These are phyloP conservation scores for Rhodotorula glutinis DNA, from an alignment of 1,284 basidiomycete genomes.

Conservation along the genomic window DNA sequence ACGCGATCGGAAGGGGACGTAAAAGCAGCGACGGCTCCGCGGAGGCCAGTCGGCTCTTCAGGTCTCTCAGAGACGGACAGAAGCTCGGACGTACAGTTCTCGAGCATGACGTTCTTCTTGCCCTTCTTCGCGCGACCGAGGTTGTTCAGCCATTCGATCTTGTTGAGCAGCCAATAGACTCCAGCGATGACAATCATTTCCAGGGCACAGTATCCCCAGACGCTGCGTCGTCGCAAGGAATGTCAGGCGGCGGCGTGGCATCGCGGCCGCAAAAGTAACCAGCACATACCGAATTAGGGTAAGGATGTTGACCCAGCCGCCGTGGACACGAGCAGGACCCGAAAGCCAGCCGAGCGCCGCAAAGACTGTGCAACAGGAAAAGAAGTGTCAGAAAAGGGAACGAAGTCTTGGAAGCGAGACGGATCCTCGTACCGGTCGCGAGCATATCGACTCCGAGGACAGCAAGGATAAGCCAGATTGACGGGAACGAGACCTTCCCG, in stretches of 20 bases:
- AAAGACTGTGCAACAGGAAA: constrained; percentile 47
- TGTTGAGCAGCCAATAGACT: constrained; percentile 52
- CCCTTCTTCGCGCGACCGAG: constrained; percentile 53
- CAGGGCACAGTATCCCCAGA: constrained; percentile 57
- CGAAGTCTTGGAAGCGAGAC: constrained; percentile 33
- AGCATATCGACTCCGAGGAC: constrained; percentile 56
- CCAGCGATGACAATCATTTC: constrained; percentile 54
- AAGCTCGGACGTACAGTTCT: constrained; percentile 47
- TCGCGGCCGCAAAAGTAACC: too few relatives aligned
- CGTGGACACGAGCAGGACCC: constrained; percentile 51
- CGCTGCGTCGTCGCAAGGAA: constrained; percentile 40
- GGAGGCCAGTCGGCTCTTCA: too few relatives aligned
- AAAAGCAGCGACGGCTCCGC: too few relatives aligned
- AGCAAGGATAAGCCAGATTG: constrained; percentile 55
- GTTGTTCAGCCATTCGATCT: constrained; percentile 53
- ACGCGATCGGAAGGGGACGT: too few relatives aligned
- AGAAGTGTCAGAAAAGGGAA: constrained; percentile 42
- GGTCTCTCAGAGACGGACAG: not conserved
- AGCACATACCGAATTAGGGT: constrained; percentile 47
- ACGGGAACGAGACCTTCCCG: constrained; percentile 43
- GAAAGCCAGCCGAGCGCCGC: constrained; percentile 54
- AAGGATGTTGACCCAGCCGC: constrained; percentile 55
- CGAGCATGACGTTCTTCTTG: constrained; percentile 53
- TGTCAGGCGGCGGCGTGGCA: too few relatives aligned
- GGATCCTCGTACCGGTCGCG: constrained; percentile 46